Percentiles rank a stretch among this genome's conserved stretches.
Conservation (phyloP, 2,329 filamentous ascomycete species). For the Fusarium sublunatum region DNA sequence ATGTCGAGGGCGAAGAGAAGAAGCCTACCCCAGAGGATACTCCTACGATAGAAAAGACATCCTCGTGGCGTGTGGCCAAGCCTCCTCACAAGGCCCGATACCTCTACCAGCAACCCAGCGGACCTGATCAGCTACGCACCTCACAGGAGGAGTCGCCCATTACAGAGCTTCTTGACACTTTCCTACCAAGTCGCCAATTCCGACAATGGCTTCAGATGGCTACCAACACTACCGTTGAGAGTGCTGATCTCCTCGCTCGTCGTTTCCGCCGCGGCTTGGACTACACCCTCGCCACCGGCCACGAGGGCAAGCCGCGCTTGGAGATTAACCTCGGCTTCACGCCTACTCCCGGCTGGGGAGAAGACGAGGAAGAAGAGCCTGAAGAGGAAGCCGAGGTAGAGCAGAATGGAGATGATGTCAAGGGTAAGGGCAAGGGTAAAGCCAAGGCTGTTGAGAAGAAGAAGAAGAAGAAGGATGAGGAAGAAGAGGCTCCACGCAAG, state of each 20-base stretch:
- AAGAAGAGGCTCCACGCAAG: conserved; percentile 47
- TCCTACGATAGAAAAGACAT: conserved; percentile 67
- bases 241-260: conserved; percentile 81
- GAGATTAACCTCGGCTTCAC: conserved; percentile 91
- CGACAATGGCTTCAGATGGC: conserved; percentile 88
- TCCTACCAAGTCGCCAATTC: conserved; percentile 88
- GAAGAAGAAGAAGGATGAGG: neutral
- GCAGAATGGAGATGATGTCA: conserved; percentile 50
- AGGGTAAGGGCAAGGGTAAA: conserved; percentile 46
- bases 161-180: conserved; percentile 80
- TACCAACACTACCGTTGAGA: conserved; percentile 79
- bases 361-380: conserved; percentile 64
- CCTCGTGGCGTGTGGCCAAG: conserved; percentile 78
- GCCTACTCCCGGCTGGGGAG: conserved; percentile 86
- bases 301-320: conserved; percentile 80
- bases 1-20: conserved; percentile 74
- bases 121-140: conserved; percentile 51
- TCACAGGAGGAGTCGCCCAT: conserved; percentile 67
- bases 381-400: conserved; percentile 50
- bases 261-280: conserved; percentile 88
- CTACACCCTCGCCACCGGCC: conserved; percentile 91
- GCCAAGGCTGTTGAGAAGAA: conserved; percentile 29
- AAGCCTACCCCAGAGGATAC: conserved; percentile 59
- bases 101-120: conserved; percentile 76
- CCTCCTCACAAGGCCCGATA: conserved; percentile 97